These are phyloP conservation scores for Trichomonas vaginalis DNA, from an alignment of 208 protist species.

Conservation along the genomic window DNA sequence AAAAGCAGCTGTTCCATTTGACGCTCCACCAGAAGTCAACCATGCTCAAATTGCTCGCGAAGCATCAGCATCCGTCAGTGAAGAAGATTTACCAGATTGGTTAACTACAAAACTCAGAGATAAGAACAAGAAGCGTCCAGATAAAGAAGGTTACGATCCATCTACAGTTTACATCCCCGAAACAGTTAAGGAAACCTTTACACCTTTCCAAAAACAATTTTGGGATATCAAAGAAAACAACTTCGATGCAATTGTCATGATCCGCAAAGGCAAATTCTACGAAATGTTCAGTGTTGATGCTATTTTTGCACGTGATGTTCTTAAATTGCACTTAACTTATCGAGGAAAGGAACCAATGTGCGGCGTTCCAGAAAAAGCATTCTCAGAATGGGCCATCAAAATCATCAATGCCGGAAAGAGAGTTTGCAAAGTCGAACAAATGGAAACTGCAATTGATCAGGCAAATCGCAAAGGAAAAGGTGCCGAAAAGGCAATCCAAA, in stretches of 20 bases:
- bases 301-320: neutral
- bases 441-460: conserved; percentile 16
- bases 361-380: conserved; percentile 17
- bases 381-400: neutral
- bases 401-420: conserved; percentile 13
- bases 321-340: neutral
- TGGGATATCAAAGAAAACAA: conserved; percentile 38
- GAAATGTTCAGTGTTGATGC: conserved; percentile 31
- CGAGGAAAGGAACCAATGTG: conserved; percentile 16
- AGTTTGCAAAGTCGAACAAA: conserved; percentile 8
- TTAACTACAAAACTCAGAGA: neutral
- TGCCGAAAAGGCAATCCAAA: neutral
- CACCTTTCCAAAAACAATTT: conserved; percentile 35
- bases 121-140: neutral
- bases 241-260: conserved; percentile 41
- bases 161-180: conserved; percentile 13
- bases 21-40: neutral
- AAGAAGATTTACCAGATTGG: neutral
- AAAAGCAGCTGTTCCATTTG: neutral
- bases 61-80: neutral
- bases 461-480: conserved; percentile 12
- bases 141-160: conserved; percentile 15
- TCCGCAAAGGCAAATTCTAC: conserved; percentile 46
- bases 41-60: neutral
- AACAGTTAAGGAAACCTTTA: neutral